Conservation (phyloP, 805 yeast genomes). For the Grigorovia humatica region DNA sequence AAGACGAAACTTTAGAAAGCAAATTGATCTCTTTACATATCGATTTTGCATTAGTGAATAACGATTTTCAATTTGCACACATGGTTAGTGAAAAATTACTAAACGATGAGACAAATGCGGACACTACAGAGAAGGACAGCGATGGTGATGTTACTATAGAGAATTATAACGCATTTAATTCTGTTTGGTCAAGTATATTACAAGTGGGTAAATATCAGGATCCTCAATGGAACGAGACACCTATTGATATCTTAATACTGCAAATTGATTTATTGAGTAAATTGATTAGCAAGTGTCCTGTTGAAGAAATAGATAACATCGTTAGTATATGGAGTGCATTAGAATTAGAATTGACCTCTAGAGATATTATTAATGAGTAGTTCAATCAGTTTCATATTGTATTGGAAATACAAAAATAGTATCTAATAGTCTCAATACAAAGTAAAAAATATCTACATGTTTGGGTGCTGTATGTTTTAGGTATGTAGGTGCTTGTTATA, state of each 20-base stretch:
- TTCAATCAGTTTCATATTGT: no score
- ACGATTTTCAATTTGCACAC: constrained; percentile 52
- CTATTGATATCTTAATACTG: constrained; percentile 31
- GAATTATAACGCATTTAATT: constrained; percentile 1
- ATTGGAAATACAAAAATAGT: no score
- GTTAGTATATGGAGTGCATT: constrained; percentile 54
- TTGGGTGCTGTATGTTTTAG: no score
- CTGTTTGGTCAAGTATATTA: constrained; percentile 57
- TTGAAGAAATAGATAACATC: constrained; percentile 44
- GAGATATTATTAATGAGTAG: constrained; percentile 19
- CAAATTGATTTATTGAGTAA: constrained; percentile 49
- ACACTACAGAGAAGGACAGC: neutral
- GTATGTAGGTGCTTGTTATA: neutral
- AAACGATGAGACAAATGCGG: constrained; percentile 12
- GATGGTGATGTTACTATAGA: no score
- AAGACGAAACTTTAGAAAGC: neutral
- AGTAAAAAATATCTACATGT: no score
- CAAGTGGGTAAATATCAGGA: constrained; percentile 57
- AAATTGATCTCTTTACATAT: constrained; percentile 42
- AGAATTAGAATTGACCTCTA: constrained; percentile 32
- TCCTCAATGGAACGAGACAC: constrained; percentile 32
- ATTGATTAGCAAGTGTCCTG: constrained; percentile 42
- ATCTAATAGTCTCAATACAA: no score
- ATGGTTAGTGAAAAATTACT: constrained; percentile 33
- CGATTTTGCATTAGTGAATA: constrained; percentile 53